Evolutionary conservation across 176 grass and related monocot species (phyloP).

Genomic region (Oropetium thomaeum): DNA sequence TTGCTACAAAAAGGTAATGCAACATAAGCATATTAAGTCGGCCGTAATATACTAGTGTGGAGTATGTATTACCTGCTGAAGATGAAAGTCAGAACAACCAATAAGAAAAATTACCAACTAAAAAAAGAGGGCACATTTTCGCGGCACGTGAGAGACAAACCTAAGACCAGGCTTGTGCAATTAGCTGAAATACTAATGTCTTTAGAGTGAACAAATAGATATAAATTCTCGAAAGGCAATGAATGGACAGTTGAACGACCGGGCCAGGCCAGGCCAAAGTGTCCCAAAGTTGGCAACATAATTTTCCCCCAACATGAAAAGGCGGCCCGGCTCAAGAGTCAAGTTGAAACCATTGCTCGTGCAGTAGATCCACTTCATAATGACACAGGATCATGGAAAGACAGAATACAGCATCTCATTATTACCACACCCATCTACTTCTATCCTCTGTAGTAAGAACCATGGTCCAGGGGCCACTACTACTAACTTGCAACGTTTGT

Average conservation of each 20-base stretch:
- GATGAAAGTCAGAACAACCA: too few species aligned
- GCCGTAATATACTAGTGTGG: too few species aligned
- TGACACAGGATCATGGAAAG: conserved; percentile 5
- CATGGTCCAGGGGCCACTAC: too few species aligned
- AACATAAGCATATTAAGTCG: too few species aligned
- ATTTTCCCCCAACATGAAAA: neutral
- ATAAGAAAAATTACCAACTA: too few species aligned
- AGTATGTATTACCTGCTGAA: too few species aligned
- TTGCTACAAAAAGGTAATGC: too few species aligned
- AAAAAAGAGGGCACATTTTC: too few species aligned
- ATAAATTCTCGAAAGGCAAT: neutral
- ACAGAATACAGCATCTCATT: conserved; percentile 26
- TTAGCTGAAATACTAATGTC: neutral
- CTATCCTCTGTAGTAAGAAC: neutral
- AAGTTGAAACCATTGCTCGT: neutral
- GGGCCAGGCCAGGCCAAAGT: neutral
- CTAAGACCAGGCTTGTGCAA: too few species aligned
- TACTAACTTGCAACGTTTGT: neutral
- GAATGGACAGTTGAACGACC: conserved; percentile 15
- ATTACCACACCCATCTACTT: conserved; percentile 17
- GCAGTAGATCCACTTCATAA: conserved; percentile 31
- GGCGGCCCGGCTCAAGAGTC: neutral
- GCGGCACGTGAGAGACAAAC: too few species aligned
- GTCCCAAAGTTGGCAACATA: neutral
- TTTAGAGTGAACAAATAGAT: neutral